Conservation (phyloP, 2,329 filamentous ascomycete genomes). For the Ceratocystis harringtonii region DNA sequence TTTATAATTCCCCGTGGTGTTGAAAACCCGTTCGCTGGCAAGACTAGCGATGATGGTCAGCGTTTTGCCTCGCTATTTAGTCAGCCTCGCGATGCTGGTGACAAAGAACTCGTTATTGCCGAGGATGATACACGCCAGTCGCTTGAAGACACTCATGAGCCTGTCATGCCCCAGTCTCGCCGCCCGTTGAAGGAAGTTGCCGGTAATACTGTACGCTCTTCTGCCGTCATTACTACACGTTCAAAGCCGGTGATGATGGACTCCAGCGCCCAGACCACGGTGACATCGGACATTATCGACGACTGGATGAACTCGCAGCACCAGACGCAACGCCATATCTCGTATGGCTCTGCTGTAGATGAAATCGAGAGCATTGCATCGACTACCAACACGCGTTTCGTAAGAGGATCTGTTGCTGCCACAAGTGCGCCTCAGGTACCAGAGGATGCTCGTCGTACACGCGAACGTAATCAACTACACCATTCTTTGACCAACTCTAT, state of each 20-base stretch:
- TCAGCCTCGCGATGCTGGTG: conserved; percentile 22
- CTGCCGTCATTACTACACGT: conserved; percentile 24
- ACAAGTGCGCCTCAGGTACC: not conserved
- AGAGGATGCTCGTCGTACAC: conserved; percentile 12
- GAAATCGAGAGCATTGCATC: conserved; percentile 53
- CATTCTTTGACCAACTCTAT: conserved; percentile 33
- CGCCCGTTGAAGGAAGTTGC: conserved; percentile 47
- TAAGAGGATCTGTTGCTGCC: conserved; percentile 29
- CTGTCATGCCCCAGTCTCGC: conserved; percentile 40
- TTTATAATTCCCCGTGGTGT: conserved; percentile 41
- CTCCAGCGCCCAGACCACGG: conserved; percentile 57
- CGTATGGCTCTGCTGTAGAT: conserved; percentile 17
- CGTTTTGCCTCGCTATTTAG: conserved; percentile 32
- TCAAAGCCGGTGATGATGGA: conserved; percentile 12
- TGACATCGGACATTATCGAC: conserved; percentile 74
- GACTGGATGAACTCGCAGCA: conserved; percentile 48
- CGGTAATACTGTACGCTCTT: conserved; percentile 35
- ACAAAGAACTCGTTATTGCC: conserved; percentile 34
- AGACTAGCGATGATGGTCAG: conserved; percentile 20
- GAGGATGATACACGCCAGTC: conserved; percentile 50
- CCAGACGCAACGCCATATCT: conserved; percentile 19
- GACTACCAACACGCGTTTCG: conserved; percentile 21
- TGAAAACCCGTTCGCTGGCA: conserved; percentile 22
- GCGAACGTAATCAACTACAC: not conserved
- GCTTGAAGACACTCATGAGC: conserved; percentile 27